Base-by-base conservation (phyloP, 1,284 basidiomycete genomes). In the Xerocomus nothofagi region DNA sequence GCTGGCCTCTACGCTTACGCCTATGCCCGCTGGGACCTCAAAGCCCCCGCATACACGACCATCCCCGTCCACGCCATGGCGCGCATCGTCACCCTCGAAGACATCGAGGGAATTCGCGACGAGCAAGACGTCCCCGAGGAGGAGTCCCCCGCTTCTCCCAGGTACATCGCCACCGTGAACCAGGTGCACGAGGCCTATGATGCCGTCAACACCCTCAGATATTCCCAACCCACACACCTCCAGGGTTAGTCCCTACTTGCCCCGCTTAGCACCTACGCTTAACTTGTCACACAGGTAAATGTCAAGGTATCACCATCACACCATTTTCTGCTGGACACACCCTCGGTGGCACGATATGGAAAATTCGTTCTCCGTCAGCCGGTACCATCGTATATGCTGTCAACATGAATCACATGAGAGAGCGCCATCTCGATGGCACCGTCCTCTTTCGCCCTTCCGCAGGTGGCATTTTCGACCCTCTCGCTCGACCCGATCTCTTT, bases 41-140 rank as follows among this genome's bases (percentile, higher is more conserved):
- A 81, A 44, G 95, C 94, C 36, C 93, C 93, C 9, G 86, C 93
- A n/a, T 99, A 98, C 68, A 90, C 92, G 0, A 97, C 96, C 1
- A 81, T 99, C 40, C 96, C 97, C 20, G 93, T 97, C 0, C 93
- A 97, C 58, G 93, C 95, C 49, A 98, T 96, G 90, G 96, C 91
- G 3, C 81, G 93, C 29, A 90, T 98, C 40, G 92, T 93, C 24
- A 86, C 86, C 6, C 79, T 86, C 2, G 89, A 95, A 63, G 92
- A 95, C 57, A 77, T 86, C 0, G 90, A 93, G 60, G 83, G 83
- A 21, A 79, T 90, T 50, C 78, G 91, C 38, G 81, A 88, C 37
- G 89, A 94, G 65, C 79, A 90, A 58, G 81, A 86, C 46, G 75
- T 91, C 10, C 74, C 73, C 11, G 75, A 76, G 20, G 60, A 68